Evolutionary conservation across 1,284 basidiomycete species (phyloP).

Genomic region (Cryptococcus wingfieldii): DNA sequence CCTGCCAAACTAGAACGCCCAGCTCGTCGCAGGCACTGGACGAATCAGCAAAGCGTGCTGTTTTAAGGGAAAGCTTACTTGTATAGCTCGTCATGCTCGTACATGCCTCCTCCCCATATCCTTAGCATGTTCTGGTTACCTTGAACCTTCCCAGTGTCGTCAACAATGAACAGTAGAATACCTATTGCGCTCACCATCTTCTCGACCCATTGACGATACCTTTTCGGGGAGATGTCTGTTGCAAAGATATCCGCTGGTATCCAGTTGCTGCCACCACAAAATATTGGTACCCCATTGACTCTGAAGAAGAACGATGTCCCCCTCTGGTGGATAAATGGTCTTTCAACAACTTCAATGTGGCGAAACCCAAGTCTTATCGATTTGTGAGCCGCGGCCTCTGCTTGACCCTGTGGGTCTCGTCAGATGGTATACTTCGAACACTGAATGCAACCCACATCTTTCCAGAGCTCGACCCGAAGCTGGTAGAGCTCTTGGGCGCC

Average conservation of each 20-base stretch:
- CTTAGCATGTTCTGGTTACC: conserved; percentile 57
- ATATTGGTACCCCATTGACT: conserved; percentile 79
- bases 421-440: neutral
- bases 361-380: conserved; percentile 62
- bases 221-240: conserved; percentile 59
- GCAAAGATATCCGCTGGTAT: conserved; percentile 85
- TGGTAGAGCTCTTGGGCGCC: conserved; percentile 73
- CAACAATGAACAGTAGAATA: conserved; percentile 11
- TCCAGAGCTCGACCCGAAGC: conserved; percentile 56
- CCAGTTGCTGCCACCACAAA: conserved; percentile 90
- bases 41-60: neutral
- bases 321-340: conserved; percentile 64
- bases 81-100: conserved; percentile 54
- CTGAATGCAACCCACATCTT: conserved; percentile 47
- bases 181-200: conserved; percentile 36
- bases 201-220: conserved; percentile 52
- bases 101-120: conserved; percentile 56
- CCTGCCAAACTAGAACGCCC: conserved; percentile 59
- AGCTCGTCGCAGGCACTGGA: conserved; percentile 55
- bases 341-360: conserved; percentile 67
- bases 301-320: conserved; percentile 82
- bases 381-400: neutral
- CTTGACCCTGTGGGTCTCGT: conserved; percentile 18
- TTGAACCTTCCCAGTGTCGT: conserved; percentile 25
- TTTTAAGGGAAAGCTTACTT: conserved; percentile 35